Evolutionary conservation across 257 asterid species (phyloP), one percentile per base, ranked within the genome.

Genomic region (Linaria vulgaris): DNA sequence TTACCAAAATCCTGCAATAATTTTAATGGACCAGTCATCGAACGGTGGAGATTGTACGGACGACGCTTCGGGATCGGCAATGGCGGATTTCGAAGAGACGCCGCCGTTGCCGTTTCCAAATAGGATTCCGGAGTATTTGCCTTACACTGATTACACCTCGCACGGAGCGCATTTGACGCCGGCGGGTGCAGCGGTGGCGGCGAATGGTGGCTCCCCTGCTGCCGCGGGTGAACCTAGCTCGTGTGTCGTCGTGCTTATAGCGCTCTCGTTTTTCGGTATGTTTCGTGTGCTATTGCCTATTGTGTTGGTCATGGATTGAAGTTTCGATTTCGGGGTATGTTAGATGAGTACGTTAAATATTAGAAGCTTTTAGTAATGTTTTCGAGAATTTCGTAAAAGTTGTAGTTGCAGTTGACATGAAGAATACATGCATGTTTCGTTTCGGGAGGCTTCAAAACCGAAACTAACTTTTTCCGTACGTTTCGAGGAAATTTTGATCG

Each of bases 51-150:
- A 62, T 22, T 55, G 9, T 63, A 52, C 74, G 61, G 78, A 66
- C 22, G 77, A 31, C 17, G 80, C 77, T 51, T 56, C 76, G 20
- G 76, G 74, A 30, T 59, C 79, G 68, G 59, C 76, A 9, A 20
- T 73, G 27, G 66, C 71, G 73, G 75, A 67, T 64, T 30, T 12
- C 13, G 52, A 19, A 6, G 90, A 83, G 74, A 74, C 83, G 31
- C 86, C 90, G 68, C 85, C 95, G 52, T 14, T 58, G 73, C 95
- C 94, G 56, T 87, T 84, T 64, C 88, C 84, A n/a, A 60, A 43
- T 21, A 71, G 82, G 60, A 54, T 55, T 13, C 72, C 76, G 65
- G 77, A 72, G 9, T 71, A 43, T 43, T 20, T 69, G 16, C 79
- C 34, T 24, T n/a, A 25, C 62, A 69, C 12, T 62, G 22, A 56